A percentile compares a stretch with the other conserved stretches of the same genome.
Evolutionary conservation across 257 asterid genomes (phyloP).

Genomic region (Voacanga thouarsii): DNA sequence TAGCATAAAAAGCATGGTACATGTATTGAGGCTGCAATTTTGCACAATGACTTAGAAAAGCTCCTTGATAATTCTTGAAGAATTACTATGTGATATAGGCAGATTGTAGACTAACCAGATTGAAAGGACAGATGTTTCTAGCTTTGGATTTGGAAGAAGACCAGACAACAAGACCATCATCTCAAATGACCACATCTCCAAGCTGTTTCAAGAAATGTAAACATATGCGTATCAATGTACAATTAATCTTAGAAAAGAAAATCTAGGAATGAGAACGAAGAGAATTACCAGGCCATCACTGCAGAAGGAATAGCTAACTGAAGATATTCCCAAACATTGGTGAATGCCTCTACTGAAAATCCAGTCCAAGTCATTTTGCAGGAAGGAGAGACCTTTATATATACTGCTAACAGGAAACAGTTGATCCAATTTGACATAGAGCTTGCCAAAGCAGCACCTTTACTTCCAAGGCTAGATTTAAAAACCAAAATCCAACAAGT

Average conservation of each 20-base stretch:
- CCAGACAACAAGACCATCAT: slow-evolving; percentile 14
- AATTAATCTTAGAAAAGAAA: neutral
- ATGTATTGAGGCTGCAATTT: slow-evolving; percentile 21
- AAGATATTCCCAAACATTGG: neutral
- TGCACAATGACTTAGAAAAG: neutral
- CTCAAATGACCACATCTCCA: slow-evolving; percentile 25
- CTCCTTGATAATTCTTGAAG: neutral
- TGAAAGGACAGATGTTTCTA: slow-evolving; percentile 19
- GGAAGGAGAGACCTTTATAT: slow-evolving; percentile 1
- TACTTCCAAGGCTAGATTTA: slow-evolving; percentile 28
- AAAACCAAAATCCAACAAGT: slow-evolving; percentile 41
- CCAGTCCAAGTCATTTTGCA: slow-evolving; percentile 20
- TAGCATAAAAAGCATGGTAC: slow-evolving; percentile 17
- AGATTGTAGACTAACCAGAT: slow-evolving; percentile 2
- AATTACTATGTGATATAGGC: neutral
- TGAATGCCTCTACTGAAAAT: slow-evolving; percentile 17
- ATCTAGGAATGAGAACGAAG: neutral
- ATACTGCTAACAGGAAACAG: slow-evolving; percentile 23
- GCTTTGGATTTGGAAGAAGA: slow-evolving; percentile 16
- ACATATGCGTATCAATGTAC: neutral
- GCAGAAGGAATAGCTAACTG: slow-evolving; percentile 23
- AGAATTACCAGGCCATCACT: slow-evolving; percentile 20
- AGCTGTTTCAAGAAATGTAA: slow-evolving; percentile 8
- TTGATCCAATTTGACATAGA: slow-evolving; percentile 27
- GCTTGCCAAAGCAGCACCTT: slow-evolving; percentile 37